phyloP scores from a whole-genome alignment of 148 eudicot species.

The Chenopodium suecicum region DNA sequence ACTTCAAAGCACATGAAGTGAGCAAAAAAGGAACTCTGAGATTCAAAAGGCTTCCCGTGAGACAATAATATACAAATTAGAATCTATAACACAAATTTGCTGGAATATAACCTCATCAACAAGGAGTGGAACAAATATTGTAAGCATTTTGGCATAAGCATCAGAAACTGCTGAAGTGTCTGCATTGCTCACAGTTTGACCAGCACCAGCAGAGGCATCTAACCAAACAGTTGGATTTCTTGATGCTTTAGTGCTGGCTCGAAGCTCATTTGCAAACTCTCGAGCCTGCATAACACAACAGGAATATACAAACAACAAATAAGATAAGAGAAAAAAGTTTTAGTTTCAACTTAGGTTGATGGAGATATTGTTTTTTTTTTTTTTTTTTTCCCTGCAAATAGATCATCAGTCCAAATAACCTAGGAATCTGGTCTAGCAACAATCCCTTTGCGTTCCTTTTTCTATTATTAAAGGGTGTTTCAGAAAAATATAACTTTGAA shows the following conservation, averaged over 20 bases:
- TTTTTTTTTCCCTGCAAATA: neutral
- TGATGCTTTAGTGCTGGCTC: conserved; percentile 89
- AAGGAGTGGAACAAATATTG: conserved; percentile 86
- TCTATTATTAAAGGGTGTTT: neutral
- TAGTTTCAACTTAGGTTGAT: neutral
- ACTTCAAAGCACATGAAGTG: conserved; percentile 99
- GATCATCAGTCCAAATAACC: neutral
- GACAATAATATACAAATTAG: conserved; percentile 8
- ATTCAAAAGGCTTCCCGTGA: conserved; percentile 23
- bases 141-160: conserved; percentile 88
- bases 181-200: conserved; percentile 65
- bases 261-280: conserved; percentile 95
- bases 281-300: conserved; percentile 63
- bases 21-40: conserved; percentile 94
- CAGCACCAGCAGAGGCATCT: conserved; percentile 69
- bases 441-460: neutral
- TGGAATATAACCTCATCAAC: conserved; percentile 75
- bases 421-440: neutral
- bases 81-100: neutral
- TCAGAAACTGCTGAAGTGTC: conserved; percentile 94
- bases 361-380: neutral
- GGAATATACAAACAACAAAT: neutral
- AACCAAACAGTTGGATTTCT: conserved; percentile 84
- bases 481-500: neutral
- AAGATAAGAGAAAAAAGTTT: neutral